Evolutionary conservation across 2,329 filamentous ascomycete genomes (phyloP).

Genomic region (Myriosclerotinia curreyana): DNA sequence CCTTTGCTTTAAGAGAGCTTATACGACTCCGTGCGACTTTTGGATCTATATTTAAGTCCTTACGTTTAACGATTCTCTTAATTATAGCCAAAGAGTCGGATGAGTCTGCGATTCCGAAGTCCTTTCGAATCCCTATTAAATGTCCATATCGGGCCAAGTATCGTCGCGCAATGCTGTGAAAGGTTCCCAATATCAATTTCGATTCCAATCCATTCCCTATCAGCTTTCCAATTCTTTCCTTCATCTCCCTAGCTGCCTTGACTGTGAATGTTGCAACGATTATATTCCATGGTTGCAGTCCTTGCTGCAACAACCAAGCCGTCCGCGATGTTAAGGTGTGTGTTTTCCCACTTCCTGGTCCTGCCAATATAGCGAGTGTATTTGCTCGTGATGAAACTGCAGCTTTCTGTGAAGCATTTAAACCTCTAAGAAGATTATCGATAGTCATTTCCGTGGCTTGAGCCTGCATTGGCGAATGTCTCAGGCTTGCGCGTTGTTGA

Average conservation of each 20-base stretch:
- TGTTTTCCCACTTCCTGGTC: constrained; percentile 79
- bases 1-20: constrained; percentile 61
- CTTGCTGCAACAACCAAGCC: constrained; percentile 77
- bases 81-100: constrained; percentile 77
- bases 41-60: constrained; percentile 66
- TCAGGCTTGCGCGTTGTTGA: not conserved
- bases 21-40: constrained; percentile 72
- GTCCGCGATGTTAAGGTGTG: constrained; percentile 92
- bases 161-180: constrained; percentile 85
- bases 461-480: not conserved
- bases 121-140: constrained; percentile 74
- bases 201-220: constrained; percentile 74
- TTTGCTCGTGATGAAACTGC: constrained; percentile 62
- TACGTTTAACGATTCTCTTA: constrained; percentile 76
- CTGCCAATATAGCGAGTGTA: constrained; percentile 61
- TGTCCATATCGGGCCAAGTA: constrained; percentile 84
- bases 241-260: constrained; percentile 93
- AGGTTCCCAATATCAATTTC: constrained; percentile 83
- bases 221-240: constrained; percentile 75
- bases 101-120: constrained; percentile 88
- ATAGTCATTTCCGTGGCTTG: constrained; percentile 30
- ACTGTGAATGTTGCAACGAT: constrained; percentile 97
- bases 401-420: constrained; percentile 62
- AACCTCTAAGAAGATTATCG: constrained; percentile 50
- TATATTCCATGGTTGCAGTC: constrained; percentile 78